Evolutionary conservation across 805 yeast species (phyloP).

Genomic region (Komagataella populi): DNA sequence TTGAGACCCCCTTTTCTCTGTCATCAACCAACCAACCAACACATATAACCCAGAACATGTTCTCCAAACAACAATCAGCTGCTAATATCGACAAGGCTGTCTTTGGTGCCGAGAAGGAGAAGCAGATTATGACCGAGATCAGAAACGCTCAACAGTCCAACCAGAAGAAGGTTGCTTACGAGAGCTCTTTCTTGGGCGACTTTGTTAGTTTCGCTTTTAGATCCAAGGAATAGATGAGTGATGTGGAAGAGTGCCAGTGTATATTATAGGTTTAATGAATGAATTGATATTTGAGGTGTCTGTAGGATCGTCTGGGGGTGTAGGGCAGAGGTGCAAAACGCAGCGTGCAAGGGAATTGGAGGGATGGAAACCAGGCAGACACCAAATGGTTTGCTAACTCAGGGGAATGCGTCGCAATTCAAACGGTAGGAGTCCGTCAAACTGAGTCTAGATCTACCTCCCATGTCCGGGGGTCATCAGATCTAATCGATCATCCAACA

Average conservation of each 20-base stretch:
- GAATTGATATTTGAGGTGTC: background rate
- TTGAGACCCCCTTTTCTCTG: background rate
- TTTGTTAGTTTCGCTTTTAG: slow-evolving; percentile 17
- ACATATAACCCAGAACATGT: background rate
- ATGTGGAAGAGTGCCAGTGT: background rate
- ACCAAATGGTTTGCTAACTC: background rate
- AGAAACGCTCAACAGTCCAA: slow-evolving; percentile 12
- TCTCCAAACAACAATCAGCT: background rate
- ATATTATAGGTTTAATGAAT: background rate
- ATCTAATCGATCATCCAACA: background rate
- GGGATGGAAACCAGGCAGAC: background rate
- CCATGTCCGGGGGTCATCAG: too few species aligned
- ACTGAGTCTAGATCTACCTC: too few species aligned
- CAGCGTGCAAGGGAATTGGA: background rate
- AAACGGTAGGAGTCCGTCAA: too few species aligned
- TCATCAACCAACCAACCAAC: background rate
- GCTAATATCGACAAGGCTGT: slow-evolving; percentile 1
- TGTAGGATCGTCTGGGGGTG: background rate
- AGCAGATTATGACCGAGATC: slow-evolving; percentile 23
- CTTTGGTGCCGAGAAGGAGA: slow-evolving; percentile 25
- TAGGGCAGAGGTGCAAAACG: background rate
- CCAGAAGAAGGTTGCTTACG: slow-evolving; percentile 14
- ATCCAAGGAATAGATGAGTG: background rate
- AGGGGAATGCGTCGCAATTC: background rate
- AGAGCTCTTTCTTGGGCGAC: slow-evolving; percentile 15